Conservation (phyloP, 139 green algal species). For the Picocystis salinarum region DNA sequence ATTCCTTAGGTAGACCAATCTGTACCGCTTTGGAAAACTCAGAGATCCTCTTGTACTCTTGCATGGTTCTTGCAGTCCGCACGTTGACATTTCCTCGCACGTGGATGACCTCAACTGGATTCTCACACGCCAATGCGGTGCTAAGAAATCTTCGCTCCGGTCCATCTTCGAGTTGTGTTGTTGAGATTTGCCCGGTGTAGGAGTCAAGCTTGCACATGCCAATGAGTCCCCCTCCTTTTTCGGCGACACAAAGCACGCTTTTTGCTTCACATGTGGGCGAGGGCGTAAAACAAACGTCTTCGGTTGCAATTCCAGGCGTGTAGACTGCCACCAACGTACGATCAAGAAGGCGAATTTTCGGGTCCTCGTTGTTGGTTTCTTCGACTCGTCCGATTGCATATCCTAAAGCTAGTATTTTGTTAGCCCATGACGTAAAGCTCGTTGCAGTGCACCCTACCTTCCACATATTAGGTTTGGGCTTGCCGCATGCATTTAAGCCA, state of each 20-base stretch:
- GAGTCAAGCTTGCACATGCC: conserved; percentile 27
- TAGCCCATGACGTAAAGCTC: conserved; percentile 26
- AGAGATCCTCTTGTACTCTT: not conserved
- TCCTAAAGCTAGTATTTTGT: conserved; percentile 32
- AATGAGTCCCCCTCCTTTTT: conserved; percentile 12
- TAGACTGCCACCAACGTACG: conserved; percentile 31
- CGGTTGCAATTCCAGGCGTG: conserved; percentile 30
- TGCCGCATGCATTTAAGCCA: conserved; percentile 28
- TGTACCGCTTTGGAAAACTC: too few relatives aligned
- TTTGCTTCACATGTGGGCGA: not conserved
- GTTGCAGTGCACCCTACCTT: conserved; percentile 29
- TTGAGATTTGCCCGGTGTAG: conserved; percentile 2
- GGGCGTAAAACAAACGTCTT: too few relatives aligned
- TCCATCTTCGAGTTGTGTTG: conserved; percentile 6
- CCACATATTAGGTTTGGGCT: conserved; percentile 37
- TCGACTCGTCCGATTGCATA: conserved; percentile 36
- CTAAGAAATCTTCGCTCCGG: conserved; percentile 10
- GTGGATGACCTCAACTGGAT: conserved; percentile 20
- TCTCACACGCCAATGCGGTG: conserved; percentile 13
- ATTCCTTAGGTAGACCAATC: not conserved
- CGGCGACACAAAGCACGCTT: conserved; percentile 14
- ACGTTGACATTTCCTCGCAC: not conserved
- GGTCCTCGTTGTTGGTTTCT: conserved; percentile 7
- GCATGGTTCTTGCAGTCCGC: not conserved
- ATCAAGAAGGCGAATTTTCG: conserved; percentile 8